phyloP scores from a whole-genome alignment of 495 filamentous ascomycete genomes.

The Jackrogersella minutella region DNA sequence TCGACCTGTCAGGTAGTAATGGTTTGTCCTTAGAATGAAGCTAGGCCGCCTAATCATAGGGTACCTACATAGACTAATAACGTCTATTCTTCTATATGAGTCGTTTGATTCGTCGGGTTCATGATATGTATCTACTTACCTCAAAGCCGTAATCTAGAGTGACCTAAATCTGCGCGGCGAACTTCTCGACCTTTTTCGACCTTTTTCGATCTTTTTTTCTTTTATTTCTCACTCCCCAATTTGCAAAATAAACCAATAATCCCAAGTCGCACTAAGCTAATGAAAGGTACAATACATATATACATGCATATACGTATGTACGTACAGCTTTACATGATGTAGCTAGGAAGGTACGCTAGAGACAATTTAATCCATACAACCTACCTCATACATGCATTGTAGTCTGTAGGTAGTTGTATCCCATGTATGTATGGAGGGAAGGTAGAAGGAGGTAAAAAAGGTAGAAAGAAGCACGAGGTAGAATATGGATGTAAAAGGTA shows the following conservation, averaged over 20 bases:
- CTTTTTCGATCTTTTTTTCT: not conserved
- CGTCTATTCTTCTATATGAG: conserved; percentile 12
- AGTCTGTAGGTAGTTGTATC: not conserved
- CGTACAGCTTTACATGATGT: not conserved
- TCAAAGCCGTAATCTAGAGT: conserved; percentile 3
- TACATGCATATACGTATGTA: not conserved
- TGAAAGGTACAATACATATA: not conserved
- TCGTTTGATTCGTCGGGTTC: conserved; percentile 22
- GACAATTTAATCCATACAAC: not conserved
- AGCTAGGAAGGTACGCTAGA: not conserved
- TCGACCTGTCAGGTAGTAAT: conserved; percentile 15
- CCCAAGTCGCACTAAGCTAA: conserved; percentile 4
- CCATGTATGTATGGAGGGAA: not conserved
- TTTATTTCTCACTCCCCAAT: conserved; percentile 1
- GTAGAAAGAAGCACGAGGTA: no score
- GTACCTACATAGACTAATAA: conserved; percentile 37
- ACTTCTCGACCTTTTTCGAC: not conserved
- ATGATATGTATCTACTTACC: conserved; percentile 5
- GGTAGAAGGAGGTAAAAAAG: no score
- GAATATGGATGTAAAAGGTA: no score
- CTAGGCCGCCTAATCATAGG: conserved; percentile 24
- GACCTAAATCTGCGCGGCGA: conserved; percentile 25
- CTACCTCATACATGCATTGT: not conserved
- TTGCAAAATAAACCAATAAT: not conserved
- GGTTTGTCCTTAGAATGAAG: conserved; percentile 16